phyloP scores from a whole-genome alignment of 2,329 filamentous ascomycete species.

The Hypoxylon sp. region DNA sequence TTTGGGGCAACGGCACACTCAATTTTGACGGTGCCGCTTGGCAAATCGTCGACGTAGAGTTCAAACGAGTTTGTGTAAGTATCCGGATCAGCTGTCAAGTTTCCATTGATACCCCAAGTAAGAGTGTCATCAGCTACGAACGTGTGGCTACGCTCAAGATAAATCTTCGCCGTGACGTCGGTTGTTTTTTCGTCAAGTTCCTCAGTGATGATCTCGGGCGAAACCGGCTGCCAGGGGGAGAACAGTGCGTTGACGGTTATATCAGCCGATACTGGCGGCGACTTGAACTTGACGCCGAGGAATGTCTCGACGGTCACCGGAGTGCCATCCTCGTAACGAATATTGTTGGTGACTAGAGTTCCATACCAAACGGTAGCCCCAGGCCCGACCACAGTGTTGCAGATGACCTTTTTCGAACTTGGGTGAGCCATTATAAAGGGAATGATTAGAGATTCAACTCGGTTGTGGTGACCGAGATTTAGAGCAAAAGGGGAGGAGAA shows the following conservation, averaged over 20 bases:
- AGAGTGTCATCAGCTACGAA: neutral
- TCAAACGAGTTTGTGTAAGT: conserved; percentile 6
- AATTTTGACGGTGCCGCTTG: conserved; percentile 20
- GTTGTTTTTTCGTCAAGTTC: neutral
- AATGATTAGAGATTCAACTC: neutral
- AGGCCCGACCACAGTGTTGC: neutral
- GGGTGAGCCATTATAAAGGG: conserved; percentile 1
- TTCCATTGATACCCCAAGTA: conserved; percentile 7
- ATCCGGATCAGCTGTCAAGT: conserved; percentile 7
- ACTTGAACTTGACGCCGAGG: conserved; percentile 11
- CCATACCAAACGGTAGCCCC: neutral
- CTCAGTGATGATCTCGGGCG: neutral
- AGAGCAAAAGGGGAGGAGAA: too few relatives aligned
- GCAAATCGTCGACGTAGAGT: conserved; percentile 21
- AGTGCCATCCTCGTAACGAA: conserved; percentile 4
- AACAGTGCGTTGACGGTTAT: neutral
- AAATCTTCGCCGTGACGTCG: conserved; percentile 10
- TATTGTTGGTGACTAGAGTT: neutral
- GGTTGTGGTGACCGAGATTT: neutral
- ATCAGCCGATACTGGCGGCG: neutral
- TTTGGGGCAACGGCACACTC: conserved; percentile 8
- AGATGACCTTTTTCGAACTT: conserved; percentile 11
- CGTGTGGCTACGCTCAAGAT: neutral
- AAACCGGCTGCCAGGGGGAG: neutral
- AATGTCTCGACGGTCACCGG: neutral